phyloP scores from a whole-genome alignment of 192 early-diverging fungal species.

The Coemansia pectinata region DNA sequence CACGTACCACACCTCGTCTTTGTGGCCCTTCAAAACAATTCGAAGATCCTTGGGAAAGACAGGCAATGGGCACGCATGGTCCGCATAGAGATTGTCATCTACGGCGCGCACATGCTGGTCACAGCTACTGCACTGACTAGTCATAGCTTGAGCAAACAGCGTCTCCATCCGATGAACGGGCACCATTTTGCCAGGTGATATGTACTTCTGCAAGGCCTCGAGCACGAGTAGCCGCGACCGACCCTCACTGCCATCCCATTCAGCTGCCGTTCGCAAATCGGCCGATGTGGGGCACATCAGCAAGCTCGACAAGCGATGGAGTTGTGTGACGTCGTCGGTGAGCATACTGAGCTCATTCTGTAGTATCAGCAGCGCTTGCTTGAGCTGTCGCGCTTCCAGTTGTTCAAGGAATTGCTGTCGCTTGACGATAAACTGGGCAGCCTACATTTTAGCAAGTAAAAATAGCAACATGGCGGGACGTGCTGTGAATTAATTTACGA shows the following conservation, averaged over 20 bases:
- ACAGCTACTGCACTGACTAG: slow-evolving; percentile 74
- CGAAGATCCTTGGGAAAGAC: slow-evolving; percentile 47
- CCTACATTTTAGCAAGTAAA: slow-evolving; percentile 16
- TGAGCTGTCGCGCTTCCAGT: slow-evolving; percentile 67
- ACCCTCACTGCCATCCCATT: slow-evolving; percentile 82
- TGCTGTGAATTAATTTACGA: neutral
- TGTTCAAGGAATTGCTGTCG: slow-evolving; percentile 92
- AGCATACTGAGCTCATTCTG: slow-evolving; percentile 80
- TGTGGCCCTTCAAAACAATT: slow-evolving; percentile 70
- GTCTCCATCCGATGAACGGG: slow-evolving; percentile 83
- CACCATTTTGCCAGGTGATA: slow-evolving; percentile 83
- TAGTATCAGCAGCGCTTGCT: slow-evolving; percentile 74
- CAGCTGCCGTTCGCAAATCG: slow-evolving; percentile 64
- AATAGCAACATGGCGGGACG: neutral
- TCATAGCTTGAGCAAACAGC: slow-evolving; percentile 78
- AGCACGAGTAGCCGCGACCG: slow-evolving; percentile 31
- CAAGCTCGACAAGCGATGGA: slow-evolving; percentile 70
- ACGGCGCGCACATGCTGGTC: slow-evolving; percentile 67
- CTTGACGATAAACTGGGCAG: slow-evolving; percentile 69
- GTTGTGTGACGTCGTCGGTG: slow-evolving; percentile 62
- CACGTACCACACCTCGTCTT: slow-evolving; percentile 96
- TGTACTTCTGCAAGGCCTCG: slow-evolving; percentile 60
- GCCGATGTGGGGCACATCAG: slow-evolving; percentile 49
- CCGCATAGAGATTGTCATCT: slow-evolving; percentile 35
- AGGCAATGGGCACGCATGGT: slow-evolving; percentile 41